Base-by-base conservation (phyloP, 1,284 basidiomycete genomes). In the Sphaerobolus stellatus region DNA sequence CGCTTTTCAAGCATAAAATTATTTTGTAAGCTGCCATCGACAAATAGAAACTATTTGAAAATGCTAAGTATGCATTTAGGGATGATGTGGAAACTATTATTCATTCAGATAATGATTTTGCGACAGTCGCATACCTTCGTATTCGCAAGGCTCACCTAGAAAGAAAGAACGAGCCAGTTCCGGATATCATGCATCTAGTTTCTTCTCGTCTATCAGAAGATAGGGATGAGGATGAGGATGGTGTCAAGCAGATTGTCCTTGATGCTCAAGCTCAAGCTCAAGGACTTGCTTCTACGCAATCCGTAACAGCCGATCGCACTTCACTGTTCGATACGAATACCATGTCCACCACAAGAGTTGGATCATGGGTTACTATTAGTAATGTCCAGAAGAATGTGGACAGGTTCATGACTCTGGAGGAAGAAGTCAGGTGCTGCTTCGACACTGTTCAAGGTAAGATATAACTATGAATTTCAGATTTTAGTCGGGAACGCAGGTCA, bases 41-140 rank as follows among this genome's bases (percentile, higher is more conserved):
- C n/a, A n/a, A 18, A 43, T n/a, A n/a, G n/a, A n/a, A n/a, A n/a
- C n/a, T n/a, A 36, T 29, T 48, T 18, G 29, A 47, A 44, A 5
- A 53, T 27, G 56, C 44, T 40, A 51, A 56, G 36, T 43, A 13
- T 44, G 27, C 28, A 24, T 29, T 24, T 44, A 90, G 88, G 44
- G 76, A 71, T 25, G 81, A 86, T 48, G 80, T 80, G 1, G 85
- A 92, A 64, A 81, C 80, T 0, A 83, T 94, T 24, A 82, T 88
- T 41, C 87, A 90, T 62, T 86, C 86, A 5, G 84, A 89, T 62
- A 87, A 74, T 69, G 78, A 83, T 66, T 80, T 92, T 61, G 91
- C 91, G 1, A 87, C 90, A 2, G 94, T 98, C 18, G 94, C 94
- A 14, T 96, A 89, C 69, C 73, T 97, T 24, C 83, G 90, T 53